A percentile compares a stretch with the other conserved stretches of the same genome.
Evolutionary conservation across 345 rosid species (phyloP).

Genomic region (Syzygium jambos): DNA sequence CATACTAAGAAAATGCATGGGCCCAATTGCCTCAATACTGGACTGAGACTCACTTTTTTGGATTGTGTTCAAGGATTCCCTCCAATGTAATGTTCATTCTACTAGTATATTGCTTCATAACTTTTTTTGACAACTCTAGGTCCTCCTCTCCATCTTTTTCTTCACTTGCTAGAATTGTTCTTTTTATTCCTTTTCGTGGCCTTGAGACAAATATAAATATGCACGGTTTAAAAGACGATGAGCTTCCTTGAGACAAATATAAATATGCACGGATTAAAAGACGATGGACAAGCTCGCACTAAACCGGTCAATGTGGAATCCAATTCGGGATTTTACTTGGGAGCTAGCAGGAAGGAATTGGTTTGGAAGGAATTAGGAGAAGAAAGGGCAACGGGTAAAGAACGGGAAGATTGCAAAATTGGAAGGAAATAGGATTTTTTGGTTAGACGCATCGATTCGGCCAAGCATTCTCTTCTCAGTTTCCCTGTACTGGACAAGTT

Average conservation of each 20-base stretch:
- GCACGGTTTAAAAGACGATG: neutral
- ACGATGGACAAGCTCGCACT: neutral
- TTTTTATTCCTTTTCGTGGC: neutral
- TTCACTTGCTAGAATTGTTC: neutral
- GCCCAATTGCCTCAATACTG: neutral
- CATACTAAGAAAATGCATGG: neutral
- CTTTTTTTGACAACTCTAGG: neutral
- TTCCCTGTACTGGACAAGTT: no score
- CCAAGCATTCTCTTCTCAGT: no score
- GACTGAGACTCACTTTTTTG: neutral
- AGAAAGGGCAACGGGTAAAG: no score
- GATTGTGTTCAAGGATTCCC: neutral
- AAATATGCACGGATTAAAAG: neutral
- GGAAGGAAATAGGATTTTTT: no score
- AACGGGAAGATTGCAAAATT: no score
- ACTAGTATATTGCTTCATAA: neutral
- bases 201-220: neutral
- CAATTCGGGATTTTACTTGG: no score
- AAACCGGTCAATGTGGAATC: neutral
- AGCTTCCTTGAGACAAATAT: neutral
- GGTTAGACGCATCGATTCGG: no score
- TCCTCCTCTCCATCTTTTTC: neutral
- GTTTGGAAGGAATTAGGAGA: no score
- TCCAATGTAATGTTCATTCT: neutral
- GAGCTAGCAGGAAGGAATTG: no score